Evolutionary conservation across 106 monocot species (phyloP).

Genomic region (Dendrobium huoshanense): DNA sequence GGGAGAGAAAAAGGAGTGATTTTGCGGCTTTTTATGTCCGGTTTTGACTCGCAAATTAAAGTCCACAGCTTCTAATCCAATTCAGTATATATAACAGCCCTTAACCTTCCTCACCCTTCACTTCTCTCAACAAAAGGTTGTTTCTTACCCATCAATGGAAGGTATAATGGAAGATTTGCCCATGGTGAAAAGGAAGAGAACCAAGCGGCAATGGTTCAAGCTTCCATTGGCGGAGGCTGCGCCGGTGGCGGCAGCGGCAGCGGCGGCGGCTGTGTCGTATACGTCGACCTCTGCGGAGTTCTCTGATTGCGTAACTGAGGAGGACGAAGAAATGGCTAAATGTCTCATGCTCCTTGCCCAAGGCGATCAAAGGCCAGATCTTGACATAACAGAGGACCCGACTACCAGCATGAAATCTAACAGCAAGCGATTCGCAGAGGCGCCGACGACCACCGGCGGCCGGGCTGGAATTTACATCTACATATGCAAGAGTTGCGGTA

Average conservation of each 20-base stretch:
- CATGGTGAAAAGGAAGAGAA: constrained; percentile 2
- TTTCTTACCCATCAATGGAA: neutral
- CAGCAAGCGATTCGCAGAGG: constrained; percentile 20
- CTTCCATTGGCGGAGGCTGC: constrained; percentile 14
- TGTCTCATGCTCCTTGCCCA: constrained; percentile 59
- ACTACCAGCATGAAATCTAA: constrained; percentile 7
- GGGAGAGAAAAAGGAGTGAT: neutral
- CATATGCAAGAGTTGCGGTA: constrained; percentile 52
- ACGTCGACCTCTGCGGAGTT: constrained; percentile 20
- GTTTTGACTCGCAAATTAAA: neutral
- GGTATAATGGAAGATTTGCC: neutral
- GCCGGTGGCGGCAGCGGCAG: constrained; percentile 21
- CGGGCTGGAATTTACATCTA: constrained; percentile 27
- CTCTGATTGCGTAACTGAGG: constrained; percentile 16
- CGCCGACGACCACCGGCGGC: constrained; percentile 7
- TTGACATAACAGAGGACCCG: too few species aligned
- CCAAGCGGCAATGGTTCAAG: neutral
- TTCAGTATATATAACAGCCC: neutral
- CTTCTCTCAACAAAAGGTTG: neutral
- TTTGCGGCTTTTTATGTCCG: neutral
- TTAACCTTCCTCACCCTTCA: constrained; percentile 1
- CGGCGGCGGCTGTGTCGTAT: constrained; percentile 17
- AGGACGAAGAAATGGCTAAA: constrained; percentile 37
- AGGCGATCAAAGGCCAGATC: constrained; percentile 5
- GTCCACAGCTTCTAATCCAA: neutral